Percentiles rank a stretch among this genome's conserved stretches.
Evolutionary conservation across 202 grass and related monocot genomes (phyloP).

Genomic region (Panicum virgatum): DNA sequence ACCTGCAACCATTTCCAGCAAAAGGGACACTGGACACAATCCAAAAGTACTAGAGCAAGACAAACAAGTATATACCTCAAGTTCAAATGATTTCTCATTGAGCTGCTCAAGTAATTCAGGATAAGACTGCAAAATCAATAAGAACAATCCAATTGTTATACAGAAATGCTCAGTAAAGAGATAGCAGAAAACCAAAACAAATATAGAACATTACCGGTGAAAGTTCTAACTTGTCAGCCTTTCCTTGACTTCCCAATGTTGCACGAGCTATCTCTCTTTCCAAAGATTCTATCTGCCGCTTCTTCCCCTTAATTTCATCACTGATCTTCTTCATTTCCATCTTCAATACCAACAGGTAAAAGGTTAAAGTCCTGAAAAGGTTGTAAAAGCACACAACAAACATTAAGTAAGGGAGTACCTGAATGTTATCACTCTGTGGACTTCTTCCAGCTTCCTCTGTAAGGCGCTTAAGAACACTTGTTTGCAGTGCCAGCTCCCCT

Average conservation of each 20-base stretch:
- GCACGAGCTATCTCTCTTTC: conserved; percentile 81
- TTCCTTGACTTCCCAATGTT: conserved; percentile 67
- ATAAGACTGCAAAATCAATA: conserved; percentile 70
- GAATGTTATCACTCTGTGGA: conserved; percentile 80
- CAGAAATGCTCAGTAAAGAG: conserved; percentile 2
- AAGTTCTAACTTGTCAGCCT: conserved; percentile 61
- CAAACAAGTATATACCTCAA: conserved; percentile 73
- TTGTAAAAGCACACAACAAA: conserved; percentile 17
- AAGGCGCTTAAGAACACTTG: conserved; percentile 85
- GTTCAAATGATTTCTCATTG: conserved; percentile 94
- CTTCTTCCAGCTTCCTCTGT: conserved; percentile 78
- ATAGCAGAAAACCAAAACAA: conserved; percentile 3
- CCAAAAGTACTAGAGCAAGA: conserved; percentile 8
- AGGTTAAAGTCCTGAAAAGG: conserved; percentile 26
- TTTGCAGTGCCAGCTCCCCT: conserved; percentile 92
- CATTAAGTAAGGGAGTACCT: conserved; percentile 50
- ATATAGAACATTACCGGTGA: conserved; percentile 61
- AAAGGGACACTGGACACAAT: neutral
- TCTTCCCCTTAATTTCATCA: conserved; percentile 87
- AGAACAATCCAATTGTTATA: conserved; percentile 37
- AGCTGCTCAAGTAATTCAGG: conserved; percentile 83
- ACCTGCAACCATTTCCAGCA: neutral
- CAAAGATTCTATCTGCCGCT: conserved; percentile 80
- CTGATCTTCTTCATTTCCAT: conserved; percentile 90
- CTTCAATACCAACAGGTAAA: conserved; percentile 49